These are phyloP conservation scores for Saccharomycopsis olivae DNA, from an alignment of 805 yeast genomes.

Conservation along the genomic window DNA sequence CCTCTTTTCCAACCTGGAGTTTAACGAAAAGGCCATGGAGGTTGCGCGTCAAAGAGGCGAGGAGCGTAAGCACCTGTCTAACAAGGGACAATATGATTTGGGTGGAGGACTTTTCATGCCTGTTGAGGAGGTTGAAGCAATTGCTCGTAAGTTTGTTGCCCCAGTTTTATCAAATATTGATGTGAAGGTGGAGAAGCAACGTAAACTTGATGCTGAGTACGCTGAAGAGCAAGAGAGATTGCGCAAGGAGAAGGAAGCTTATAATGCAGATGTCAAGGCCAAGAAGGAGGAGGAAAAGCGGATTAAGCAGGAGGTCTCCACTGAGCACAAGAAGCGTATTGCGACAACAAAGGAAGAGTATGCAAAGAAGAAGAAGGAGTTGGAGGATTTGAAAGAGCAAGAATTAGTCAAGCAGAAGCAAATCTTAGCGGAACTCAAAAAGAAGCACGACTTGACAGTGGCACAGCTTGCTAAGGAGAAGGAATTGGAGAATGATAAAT, in stretches of 20 bases:
- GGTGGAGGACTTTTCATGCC: slow-evolving; percentile 85
- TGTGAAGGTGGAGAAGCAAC: slow-evolving; percentile 58
- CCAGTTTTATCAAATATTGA: slow-evolving; percentile 75
- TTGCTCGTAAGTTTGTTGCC: slow-evolving; percentile 70
- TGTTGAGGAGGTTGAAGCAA: slow-evolving; percentile 60
- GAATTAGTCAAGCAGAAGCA: slow-evolving; percentile 14
- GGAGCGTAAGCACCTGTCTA: slow-evolving; percentile 22
- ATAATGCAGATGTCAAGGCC: slow-evolving; percentile 8
- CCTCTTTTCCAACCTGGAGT: slow-evolving; percentile 36
- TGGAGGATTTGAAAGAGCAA: slow-evolving; percentile 10
- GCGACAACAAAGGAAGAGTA: slow-evolving; percentile 5
- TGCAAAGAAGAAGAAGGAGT: slow-evolving; percentile 11
- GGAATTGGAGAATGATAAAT: slow-evolving; percentile 2
- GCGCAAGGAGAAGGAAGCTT: slow-evolving; percentile 9
- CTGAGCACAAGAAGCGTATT: slow-evolving; percentile 7
- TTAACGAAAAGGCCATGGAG: slow-evolving; percentile 64
- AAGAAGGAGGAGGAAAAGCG: slow-evolving; percentile 7
- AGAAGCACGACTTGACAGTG: slow-evolving; percentile 14
- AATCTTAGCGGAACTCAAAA: slow-evolving; percentile 9
- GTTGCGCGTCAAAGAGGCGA: slow-evolving; percentile 62
- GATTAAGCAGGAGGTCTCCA: slow-evolving; percentile 1
- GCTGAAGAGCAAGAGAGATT: slow-evolving; percentile 14
- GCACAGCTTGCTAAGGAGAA: slow-evolving; percentile 10
- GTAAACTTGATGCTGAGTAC: slow-evolving; percentile 40
- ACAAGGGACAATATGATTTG: slow-evolving; percentile 32